Percentiles rank a stretch among this genome's conserved stretches.
Conservation (phyloP, 495 filamentous ascomycete genomes). For the Bacidia rubella region DNA sequence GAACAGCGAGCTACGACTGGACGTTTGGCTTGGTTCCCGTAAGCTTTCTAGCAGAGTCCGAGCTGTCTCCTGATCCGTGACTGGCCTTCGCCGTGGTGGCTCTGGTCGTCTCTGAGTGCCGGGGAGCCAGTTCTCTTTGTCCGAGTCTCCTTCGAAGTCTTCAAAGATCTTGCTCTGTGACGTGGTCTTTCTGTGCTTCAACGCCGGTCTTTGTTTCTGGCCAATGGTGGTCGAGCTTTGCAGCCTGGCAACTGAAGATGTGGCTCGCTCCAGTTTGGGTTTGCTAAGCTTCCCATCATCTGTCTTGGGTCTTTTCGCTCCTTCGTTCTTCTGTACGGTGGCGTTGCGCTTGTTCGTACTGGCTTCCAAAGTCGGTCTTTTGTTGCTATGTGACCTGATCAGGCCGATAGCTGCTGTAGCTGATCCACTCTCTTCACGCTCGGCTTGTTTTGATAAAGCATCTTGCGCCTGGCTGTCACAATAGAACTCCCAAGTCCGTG, state of each 20-base stretch:
- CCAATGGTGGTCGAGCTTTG: constrained; percentile 31
- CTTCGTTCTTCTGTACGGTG: constrained; percentile 38
- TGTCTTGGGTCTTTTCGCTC: constrained; percentile 31
- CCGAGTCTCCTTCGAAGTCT: constrained; percentile 54
- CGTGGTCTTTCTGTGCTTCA: constrained; percentile 17
- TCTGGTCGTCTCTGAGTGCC: constrained; percentile 33
- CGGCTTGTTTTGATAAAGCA: constrained; percentile 55
- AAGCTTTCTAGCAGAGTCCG: constrained; percentile 33
- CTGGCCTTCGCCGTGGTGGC: constrained; percentile 16
- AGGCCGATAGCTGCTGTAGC: constrained; percentile 56
- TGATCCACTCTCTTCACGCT: constrained; percentile 58
- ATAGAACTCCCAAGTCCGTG: constrained; percentile 72
- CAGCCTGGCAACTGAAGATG: constrained; percentile 53
- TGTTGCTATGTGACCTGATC: constrained; percentile 51
- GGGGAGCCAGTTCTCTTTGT: constrained; percentile 87
- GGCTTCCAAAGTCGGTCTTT: constrained; percentile 32
- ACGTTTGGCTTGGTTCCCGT: constrained; percentile 17
- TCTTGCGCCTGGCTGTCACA: constrained; percentile 61
- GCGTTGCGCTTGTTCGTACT: constrained; percentile 46
- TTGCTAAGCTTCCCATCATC: constrained; percentile 39
- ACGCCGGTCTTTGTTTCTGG: background rate
- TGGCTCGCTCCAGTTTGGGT: constrained; percentile 47
- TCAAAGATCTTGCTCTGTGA: constrained; percentile 20
- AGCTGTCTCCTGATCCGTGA: background rate
- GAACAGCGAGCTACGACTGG: constrained; percentile 6